Conservation (phyloP, 75 land plant species). For the Pseudotsuga menziesii region DNA sequence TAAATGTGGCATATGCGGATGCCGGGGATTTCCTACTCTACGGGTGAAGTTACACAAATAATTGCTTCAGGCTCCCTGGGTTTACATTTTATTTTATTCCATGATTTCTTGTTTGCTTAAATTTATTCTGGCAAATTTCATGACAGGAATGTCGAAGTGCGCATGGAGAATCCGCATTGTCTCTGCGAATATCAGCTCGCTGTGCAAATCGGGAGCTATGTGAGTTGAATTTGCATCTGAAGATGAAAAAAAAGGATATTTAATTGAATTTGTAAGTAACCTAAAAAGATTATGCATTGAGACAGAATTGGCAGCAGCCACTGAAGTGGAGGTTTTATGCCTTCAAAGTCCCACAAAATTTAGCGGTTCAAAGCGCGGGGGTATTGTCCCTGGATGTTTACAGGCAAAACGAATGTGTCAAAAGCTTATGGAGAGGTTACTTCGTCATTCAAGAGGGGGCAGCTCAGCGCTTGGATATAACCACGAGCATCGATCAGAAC, state of each 20-base stretch:
- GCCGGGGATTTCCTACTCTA: slow-evolving; percentile 2
- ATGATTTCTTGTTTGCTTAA: not conserved
- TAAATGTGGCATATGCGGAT: not conserved
- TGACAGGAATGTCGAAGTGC: not conserved
- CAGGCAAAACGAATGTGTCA: not conserved
- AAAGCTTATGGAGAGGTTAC: not conserved
- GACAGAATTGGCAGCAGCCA: slow-evolving; percentile 9
- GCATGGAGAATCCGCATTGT: not conserved
- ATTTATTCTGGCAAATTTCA: not conserved
- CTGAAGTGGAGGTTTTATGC: slow-evolving; percentile 4
- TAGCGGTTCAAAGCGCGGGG: not conserved
- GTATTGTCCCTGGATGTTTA: not conserved
- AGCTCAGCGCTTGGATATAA: slow-evolving; percentile 6
- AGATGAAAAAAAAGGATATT: too few species aligned
- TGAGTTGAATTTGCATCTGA: not conserved
- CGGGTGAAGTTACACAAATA: not conserved
- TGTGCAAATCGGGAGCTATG: slow-evolving; percentile 6
- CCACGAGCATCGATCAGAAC: too few species aligned
- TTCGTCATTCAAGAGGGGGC: not conserved
- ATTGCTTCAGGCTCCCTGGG: not conserved
- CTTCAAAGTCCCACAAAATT: not conserved
- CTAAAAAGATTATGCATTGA: not conserved
- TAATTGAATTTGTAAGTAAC: not conserved
- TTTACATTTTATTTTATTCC: not conserved
- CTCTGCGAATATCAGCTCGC: not conserved